Base-by-base conservation (phyloP, 306 rosid genomes). In the Dicorynia guianensis region DNA sequence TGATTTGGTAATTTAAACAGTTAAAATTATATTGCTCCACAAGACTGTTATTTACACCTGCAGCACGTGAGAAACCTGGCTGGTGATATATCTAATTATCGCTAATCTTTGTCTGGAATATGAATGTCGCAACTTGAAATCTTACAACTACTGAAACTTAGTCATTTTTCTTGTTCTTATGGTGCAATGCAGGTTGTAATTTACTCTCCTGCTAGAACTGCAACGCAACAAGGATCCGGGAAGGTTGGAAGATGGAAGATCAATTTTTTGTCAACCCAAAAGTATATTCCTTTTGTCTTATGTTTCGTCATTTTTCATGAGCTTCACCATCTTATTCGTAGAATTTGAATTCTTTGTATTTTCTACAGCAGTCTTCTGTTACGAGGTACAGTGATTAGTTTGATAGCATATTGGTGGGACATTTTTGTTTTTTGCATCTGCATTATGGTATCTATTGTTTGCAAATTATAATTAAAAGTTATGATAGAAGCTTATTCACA, bases 181-280 rank as follows among this genome's bases (percentile, higher is more conserved):
- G 36, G 12, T 81, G 75, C 63, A 69, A 52, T 42, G 69, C 85
- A 95, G 99, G 98, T 95, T 85, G 87, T 92, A 54, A 92, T 95
- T 77, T 90, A 81, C 96, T 89, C 98, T 15, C 99, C 99, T 42
- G 97, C 99, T 62, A 90, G 99, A 87, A 89, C 97, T 72, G 99
- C 99, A 11, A 58, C 89, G 49, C 99, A 95, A 56, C 99, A 95
- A 90, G 99, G 99, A 83, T 95, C 99, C 15, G 99, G 99, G 75
- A 95, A 92, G 69, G 82, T 90, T 81, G 99, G 99, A 68, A 85
- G 52, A 76, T 95, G 99, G 99, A 95, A 87, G 85, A 90, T 95
- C 90, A 92, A 95, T 84, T 95, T 95, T 68, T 52, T 95, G 67
- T 95, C 99, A 39, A 95, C 98, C 8, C 99, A 90, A 63, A 95